Evolutionary conservation across 352 stramenopile genomes (phyloP).

Genomic region (Phytopythium delawarense): DNA sequence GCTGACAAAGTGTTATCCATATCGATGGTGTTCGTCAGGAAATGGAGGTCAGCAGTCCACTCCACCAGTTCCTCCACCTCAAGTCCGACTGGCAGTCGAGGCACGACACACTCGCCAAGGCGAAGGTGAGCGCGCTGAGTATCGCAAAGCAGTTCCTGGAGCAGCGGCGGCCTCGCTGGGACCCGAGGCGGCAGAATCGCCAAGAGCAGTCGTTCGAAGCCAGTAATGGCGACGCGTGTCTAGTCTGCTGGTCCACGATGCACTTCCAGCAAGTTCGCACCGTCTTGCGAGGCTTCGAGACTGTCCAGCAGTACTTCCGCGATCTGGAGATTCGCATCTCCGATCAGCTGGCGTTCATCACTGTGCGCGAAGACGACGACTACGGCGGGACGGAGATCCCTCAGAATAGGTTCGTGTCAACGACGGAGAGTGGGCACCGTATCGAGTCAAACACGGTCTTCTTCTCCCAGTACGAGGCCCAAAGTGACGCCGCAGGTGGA

Average conservation of each 20-base stretch:
- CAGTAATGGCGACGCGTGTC: conserved; percentile 14
- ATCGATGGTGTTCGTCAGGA: neutral
- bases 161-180: conserved; percentile 22
- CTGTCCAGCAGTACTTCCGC: conserved; percentile 9
- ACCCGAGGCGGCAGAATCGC: conserved; percentile 6
- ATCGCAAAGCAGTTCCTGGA: conserved; percentile 21
- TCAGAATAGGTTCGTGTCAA: conserved; percentile 18
- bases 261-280: conserved; percentile 23
- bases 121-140: conserved; percentile 24
- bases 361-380: conserved; percentile 23
- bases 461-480: conserved; percentile 9
- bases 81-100: conserved; percentile 11
- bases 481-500: neutral
- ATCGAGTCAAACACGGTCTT: conserved; percentile 19
- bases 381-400: conserved; percentile 10
- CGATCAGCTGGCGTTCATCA: conserved; percentile 20
- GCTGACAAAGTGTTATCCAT: neutral
- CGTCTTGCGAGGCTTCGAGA: conserved; percentile 20
- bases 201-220: conserved; percentile 13
- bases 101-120: conserved; percentile 13
- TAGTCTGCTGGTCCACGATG: conserved; percentile 15
- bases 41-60: conserved; percentile 6
- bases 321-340: conserved; percentile 26
- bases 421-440: neutral
- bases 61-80: conserved; percentile 29